Evolutionary conservation across 148 eudicot genomes (phyloP).

Genomic region (Camellia sinensis): DNA sequence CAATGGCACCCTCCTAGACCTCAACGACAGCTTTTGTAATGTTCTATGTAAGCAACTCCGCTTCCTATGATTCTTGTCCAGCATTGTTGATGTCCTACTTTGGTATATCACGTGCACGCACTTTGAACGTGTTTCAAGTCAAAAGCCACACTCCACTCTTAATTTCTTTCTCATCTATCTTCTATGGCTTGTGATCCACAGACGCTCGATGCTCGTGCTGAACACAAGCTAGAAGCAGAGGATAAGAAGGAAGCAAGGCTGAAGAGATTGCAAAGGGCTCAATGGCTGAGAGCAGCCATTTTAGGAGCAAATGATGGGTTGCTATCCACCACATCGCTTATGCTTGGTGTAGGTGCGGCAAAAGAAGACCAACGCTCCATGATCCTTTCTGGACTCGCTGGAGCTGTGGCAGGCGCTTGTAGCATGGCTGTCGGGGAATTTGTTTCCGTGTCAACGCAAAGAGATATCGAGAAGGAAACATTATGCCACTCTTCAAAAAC

Average conservation of each 20-base stretch:
- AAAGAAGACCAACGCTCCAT: slow-evolving; percentile 31
- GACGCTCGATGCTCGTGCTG: slow-evolving; percentile 22
- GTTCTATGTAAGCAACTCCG: slow-evolving; percentile 6
- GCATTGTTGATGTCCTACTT: background rate
- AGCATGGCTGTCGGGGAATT: slow-evolving; percentile 51
- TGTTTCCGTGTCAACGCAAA: slow-evolving; percentile 43
- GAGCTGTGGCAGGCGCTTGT: slow-evolving; percentile 46
- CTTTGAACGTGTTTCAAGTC: slow-evolving; percentile 8
- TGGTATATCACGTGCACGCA: slow-evolving; percentile 10
- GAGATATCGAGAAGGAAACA: slow-evolving; percentile 29
- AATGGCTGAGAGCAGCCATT: slow-evolving; percentile 41
- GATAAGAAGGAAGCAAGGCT: background rate
- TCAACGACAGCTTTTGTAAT: slow-evolving; percentile 10
- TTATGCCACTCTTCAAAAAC: background rate
- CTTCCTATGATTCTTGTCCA: background rate
- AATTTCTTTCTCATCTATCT: background rate
- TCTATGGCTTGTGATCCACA: slow-evolving; percentile 11
- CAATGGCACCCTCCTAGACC: background rate
- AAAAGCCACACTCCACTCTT: slow-evolving; percentile 23
- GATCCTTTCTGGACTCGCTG: slow-evolving; percentile 36
- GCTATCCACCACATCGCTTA: slow-evolving; percentile 35
- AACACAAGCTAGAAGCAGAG: slow-evolving; percentile 16
- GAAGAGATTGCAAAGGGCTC: slow-evolving; percentile 25
- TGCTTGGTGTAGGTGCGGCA: slow-evolving; percentile 41
- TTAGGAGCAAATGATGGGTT: slow-evolving; percentile 44